Evolutionary conservation across 2,329 filamentous ascomycete genomes (phyloP), one percentile per base, ranked within the genome.

Genomic region (Sphaceloma murrayae): DNA sequence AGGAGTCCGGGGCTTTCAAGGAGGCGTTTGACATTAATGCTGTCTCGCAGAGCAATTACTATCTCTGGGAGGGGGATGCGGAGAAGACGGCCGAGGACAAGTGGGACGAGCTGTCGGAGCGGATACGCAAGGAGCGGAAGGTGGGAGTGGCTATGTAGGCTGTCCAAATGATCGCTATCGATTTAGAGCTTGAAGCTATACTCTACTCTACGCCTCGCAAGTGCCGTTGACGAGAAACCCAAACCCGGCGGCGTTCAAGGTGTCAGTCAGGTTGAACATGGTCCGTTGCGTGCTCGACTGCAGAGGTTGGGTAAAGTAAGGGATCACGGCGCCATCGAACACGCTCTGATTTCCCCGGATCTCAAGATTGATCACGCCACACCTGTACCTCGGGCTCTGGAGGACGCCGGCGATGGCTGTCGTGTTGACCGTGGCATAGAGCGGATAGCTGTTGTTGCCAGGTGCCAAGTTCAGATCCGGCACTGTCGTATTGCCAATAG

Each of bases 381-480:
- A 65, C 45, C 69, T 64, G 63, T 78, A 82, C 54, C 69, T 72
- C 1, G 44, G 47, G 10, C 66, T 62, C 2, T 58, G 52, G 19
- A 81, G 55, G 38, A 81, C 62, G 3, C 29, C 19, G 5, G 29
- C 27, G 18, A 44, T 32, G 4, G 63, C 52, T 4, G 57, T 49
- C 53, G 79, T 69, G 43, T 73, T 55, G 52, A 79, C 68, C 48
- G 58, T 68, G 51, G 74, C 72, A 46, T 68, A 69, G 58, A 82
- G 70, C 34, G 65, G 56, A 52, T 73, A 69, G 11, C 60, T 62
- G 62, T 82, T 81, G 26, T 57, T 57, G 46, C 80, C 80, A 2
- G 78, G 79, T 24, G 53, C 56, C 34, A 84, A 69, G 13, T 69
- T 50, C 33, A 84, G 63, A 61, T 81, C 67, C 51, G 74, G 63